Base-by-base conservation (phyloP, 441 rosid species). In the Adansonia rubrostipa region DNA sequence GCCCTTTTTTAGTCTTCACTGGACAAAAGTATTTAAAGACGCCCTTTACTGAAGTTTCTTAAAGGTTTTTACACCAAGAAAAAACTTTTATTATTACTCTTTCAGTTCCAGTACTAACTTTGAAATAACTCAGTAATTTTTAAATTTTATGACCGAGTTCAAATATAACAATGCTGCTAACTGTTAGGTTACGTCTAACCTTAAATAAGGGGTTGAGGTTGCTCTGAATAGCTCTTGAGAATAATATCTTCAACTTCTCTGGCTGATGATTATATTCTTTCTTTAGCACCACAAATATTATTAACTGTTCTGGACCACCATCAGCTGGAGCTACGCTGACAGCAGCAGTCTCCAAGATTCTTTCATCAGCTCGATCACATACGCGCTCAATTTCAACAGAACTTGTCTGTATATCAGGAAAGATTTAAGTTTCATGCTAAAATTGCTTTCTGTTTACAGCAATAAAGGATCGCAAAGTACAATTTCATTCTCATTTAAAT, bases 181-280 rank as follows among this genome's bases (percentile, higher is more conserved):
- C 22, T 13, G 36, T 60, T 28, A 28, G 36, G 36, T 28, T 28
- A 28, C 36, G 3, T 28, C 83, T 40, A 70, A 92, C 99, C 97
- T 93, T 93, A 53, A 93, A 95, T 79, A 95, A 79, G 40, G 99
- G 98, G 81, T 93, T 95, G 75, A 95, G 96, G 80, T 90, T 88
- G 42, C 70, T 78, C 14, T 95, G 97, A 69, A 95, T 87, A 77
- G 88, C 86, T 80, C 75, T 86, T 0, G 91, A 86, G 85, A 95
- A 84, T 77, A 83, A 89, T 22, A 10, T 76, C 85, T 87, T 91
- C 79, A 93, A 79, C 68, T 85, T 79, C 73, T 87, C 90, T 9
- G 86, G 84, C 22, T 81, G 78, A 7, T 75, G 63, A 51, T 66
- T 68, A 67, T 72, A 79, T 17, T 97, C 92, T 44, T 88, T 82